phyloP scores from a whole-genome alignment of 371 early-diverging fungal species.

The Actinomortierella ambigua region DNA sequence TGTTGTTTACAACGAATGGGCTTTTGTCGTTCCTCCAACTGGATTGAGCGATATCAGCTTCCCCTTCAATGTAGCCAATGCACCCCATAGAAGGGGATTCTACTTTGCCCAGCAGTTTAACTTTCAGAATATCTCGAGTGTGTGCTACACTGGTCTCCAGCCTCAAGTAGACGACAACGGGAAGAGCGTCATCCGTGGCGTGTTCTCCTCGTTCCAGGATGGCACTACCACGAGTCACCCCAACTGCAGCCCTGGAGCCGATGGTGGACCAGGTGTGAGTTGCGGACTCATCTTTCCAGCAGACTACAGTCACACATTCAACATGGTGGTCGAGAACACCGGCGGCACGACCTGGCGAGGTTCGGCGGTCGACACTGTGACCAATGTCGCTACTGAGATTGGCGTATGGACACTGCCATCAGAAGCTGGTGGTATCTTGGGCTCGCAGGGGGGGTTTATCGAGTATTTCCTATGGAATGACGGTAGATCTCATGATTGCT shows the following conservation, averaged over 20 bases:
- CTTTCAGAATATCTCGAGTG: neutral
- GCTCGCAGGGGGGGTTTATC: conserved; percentile 13
- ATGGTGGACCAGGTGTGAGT: conserved; percentile 4
- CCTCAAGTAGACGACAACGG: conserved; percentile 4
- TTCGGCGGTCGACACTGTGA: conserved; percentile 17
- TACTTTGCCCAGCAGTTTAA: conserved; percentile 8
- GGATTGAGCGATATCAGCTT: conserved; percentile 7
- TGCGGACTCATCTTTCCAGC: neutral
- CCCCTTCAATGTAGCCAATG: conserved; percentile 6
- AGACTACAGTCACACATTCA: conserved; percentile 2
- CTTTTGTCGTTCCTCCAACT: neutral
- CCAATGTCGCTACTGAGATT: conserved; percentile 1
- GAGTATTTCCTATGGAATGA: conserved; percentile 23
- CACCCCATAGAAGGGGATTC: neutral
- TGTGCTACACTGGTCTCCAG: conserved; percentile 2
- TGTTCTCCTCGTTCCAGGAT: neutral
- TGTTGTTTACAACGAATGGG: neutral
- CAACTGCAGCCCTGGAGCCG: neutral
- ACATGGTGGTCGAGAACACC: conserved; percentile 7
- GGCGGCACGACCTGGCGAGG: conserved; percentile 22
- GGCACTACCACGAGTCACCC: conserved; percentile 3
- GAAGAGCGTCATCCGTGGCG: neutral
- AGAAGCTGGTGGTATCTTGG: conserved; percentile 10
- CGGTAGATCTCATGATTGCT: conserved; percentile 4
- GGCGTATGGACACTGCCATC: conserved; percentile 22